phyloP scores from a whole-genome alignment of 1,284 basidiomycete genomes.

The Leccinum ponderosum region DNA sequence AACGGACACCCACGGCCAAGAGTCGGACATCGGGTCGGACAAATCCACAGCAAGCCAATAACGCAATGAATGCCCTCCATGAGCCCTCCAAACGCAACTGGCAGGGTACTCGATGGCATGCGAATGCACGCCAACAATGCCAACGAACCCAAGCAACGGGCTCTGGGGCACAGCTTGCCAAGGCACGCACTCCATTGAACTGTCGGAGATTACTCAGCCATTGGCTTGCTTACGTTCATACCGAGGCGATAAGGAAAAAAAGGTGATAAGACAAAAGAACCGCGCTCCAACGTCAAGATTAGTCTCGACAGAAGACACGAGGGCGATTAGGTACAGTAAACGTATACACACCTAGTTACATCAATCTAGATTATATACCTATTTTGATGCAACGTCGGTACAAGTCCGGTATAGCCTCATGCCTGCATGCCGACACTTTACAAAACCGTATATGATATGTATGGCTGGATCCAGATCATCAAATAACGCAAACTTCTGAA shows the following conservation, averaged over 20 bases:
- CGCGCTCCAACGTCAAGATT: background rate
- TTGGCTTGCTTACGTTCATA: background rate
- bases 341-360: background rate
- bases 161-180: background rate
- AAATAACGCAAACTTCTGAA: background rate
- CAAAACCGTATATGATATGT: background rate
- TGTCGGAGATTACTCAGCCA: background rate
- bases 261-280: background rate
- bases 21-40: background rate
- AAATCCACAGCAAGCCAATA: conserved; percentile 17
- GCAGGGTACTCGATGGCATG: background rate
- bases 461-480: background rate
- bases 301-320: conserved; percentile 10
- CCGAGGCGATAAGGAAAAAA: background rate
- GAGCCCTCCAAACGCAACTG: background rate
- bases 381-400: conserved; percentile 6
- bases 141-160: background rate
- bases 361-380: background rate
- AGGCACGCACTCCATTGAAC: background rate
- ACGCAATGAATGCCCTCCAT: background rate
- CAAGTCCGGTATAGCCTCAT: background rate
- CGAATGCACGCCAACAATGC: background rate
- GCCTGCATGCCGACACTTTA: background rate
- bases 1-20: background rate
- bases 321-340: conserved; percentile 10